Evolutionary conservation across 768 basidiomycete species (phyloP), one percentile per base, ranked within the genome.

Genomic region (Termitomyces sp.): DNA sequence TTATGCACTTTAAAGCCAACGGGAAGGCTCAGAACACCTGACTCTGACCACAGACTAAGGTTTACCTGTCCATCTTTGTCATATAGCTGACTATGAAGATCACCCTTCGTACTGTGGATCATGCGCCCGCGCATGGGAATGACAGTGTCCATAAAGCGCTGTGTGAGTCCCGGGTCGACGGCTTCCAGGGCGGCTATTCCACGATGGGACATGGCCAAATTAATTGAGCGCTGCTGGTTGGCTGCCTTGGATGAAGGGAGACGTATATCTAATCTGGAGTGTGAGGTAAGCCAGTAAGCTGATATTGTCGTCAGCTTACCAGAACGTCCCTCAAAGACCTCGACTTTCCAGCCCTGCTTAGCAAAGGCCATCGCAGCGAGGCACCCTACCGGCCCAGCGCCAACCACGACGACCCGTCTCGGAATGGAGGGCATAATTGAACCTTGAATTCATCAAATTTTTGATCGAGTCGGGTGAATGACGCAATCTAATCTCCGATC

Each of bases 81-180:
- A 72, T 97, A 97, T 52, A 77, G 72, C 74, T 96, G 94, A 64
- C 92, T 93, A 66, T 92, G 84, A 62, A 83, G 77, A 63, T 80
- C 80, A 57, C 91, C 90, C 63, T 83, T 75, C 60, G 70, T 67
- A 66, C 85, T 83, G 75, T 98, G 96, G 62, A 98, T 92, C 93
- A 98, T 96, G 52, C 96, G 82, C 45, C 94, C 95, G 65, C 81
- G 85, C 94, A 98, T 95, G 63, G 94, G 94, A 72, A 98, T 94
- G 41, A 87, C 88, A 32, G 84, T 79, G 63, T 85, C 74, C 65
- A 96, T 71, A 67, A 95, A 88, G 60, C 85, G 78, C 54, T 83
- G 78, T 26, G 89, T 84, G 61, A 84, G 75, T 38, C 76, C 80
- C 43, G 84, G 76, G 73, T 95, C 90, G 61, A 99, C 82, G 54